phyloP scores from a whole-genome alignment of 768 basidiomycete species.

The Hygrocybe coccinea region DNA sequence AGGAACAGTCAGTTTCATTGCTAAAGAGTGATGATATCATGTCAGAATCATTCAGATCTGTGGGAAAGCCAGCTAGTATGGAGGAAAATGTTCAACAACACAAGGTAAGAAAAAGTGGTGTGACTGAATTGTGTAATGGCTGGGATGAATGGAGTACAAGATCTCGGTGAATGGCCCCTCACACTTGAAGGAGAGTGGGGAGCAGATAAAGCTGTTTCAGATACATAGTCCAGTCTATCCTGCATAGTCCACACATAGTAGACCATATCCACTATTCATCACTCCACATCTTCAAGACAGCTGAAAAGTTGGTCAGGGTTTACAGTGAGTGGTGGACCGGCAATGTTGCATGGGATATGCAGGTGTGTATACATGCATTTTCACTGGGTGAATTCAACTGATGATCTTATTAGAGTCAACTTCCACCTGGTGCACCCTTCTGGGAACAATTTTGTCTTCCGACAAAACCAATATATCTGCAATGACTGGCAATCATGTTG shows the following conservation, averaged over 20 bases:
- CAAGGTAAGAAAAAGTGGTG: no score
- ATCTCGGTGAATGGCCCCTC: no score
- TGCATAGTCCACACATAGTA: constrained; percentile 22
- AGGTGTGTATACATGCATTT: constrained; percentile 7
- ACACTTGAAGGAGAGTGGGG: no score
- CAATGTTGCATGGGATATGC: constrained; percentile 20
- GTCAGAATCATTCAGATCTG: constrained; percentile 2
- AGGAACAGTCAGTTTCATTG: no score
- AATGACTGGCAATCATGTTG: constrained; percentile 12
- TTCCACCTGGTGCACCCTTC: constrained; percentile 16
- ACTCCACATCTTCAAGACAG: constrained; percentile 10
- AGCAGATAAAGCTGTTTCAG: no score
- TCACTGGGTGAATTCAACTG: not conserved
- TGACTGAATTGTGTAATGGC: no score
- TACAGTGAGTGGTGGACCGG: constrained; percentile 23
- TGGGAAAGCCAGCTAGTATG: no score
- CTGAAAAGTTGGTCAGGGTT: constrained; percentile 9
- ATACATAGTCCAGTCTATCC: constrained; percentile 14
- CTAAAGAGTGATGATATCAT: no score
- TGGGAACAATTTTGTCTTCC: constrained; percentile 15
- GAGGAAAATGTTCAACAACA: no score
- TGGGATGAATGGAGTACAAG: no score
- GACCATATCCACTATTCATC: not conserved
- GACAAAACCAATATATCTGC: no score
- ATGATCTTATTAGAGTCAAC: constrained; percentile 8